These are phyloP conservation scores for Nemania sp. DNA, from an alignment of 2,329 filamentous ascomycete species.

Conservation along the genomic window DNA sequence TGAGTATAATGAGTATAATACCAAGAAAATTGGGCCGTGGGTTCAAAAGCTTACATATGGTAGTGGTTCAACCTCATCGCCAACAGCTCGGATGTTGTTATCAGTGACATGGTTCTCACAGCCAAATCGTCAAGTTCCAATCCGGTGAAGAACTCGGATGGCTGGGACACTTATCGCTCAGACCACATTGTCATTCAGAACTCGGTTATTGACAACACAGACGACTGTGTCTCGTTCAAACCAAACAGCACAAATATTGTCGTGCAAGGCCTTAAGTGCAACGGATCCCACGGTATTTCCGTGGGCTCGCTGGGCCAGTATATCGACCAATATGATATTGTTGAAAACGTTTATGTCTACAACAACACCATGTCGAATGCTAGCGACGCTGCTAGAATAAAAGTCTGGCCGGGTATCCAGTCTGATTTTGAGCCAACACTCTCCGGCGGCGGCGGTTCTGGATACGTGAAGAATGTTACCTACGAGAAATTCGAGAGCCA, in stretches of 20 bases:
- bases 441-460: conserved; percentile 71
- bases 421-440: conserved; percentile 69
- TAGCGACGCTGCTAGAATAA: conserved; percentile 76
- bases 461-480: conserved; percentile 74
- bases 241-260: conserved; percentile 77
- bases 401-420: conserved; percentile 74
- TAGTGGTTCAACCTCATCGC: conserved; percentile 75
- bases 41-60: conserved; percentile 9
- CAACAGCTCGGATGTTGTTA: conserved; percentile 73
- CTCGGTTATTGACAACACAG: conserved; percentile 72
- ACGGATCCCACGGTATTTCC: conserved; percentile 77
- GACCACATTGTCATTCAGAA: conserved; percentile 74
- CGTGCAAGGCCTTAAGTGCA: conserved; percentile 75
- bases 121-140: conserved; percentile 62
- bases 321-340: conserved; percentile 70
- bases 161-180: conserved; percentile 73
- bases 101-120: conserved; percentile 71
- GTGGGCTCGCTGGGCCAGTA: conserved; percentile 81
- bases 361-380: conserved; percentile 71
- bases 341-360: conserved; percentile 75
- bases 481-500: conserved; percentile 71
- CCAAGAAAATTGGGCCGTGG: neutral
- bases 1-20: conserved; percentile 34
- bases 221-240: conserved; percentile 81
- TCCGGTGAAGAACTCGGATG: conserved; percentile 71